phyloP scores from a whole-genome alignment of 805 yeast genomes.

The Zygotorulaspora danielsina region DNA sequence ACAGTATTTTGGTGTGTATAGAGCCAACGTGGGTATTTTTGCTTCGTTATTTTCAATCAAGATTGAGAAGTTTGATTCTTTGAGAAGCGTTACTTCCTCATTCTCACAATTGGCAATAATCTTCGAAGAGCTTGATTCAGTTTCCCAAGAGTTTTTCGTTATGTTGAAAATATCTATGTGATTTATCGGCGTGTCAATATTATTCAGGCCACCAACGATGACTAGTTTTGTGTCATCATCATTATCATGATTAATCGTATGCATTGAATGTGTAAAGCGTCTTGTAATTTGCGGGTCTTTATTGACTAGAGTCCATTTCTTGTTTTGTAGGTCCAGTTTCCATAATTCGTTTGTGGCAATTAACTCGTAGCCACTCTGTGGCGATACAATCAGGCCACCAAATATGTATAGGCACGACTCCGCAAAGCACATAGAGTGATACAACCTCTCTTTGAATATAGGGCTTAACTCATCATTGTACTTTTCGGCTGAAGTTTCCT shows the following conservation, averaged over 20 bases:
- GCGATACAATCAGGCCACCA: slow-evolving; percentile 57
- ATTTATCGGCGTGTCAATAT: slow-evolving; percentile 30
- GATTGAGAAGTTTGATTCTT: slow-evolving; percentile 26
- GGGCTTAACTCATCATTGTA: slow-evolving; percentile 2
- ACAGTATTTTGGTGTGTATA: slow-evolving; percentile 18
- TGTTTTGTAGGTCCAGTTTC: slow-evolving; percentile 53
- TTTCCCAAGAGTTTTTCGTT: slow-evolving; percentile 32
- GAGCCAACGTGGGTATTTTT: slow-evolving; percentile 27
- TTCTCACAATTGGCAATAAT: slow-evolving; percentile 24
- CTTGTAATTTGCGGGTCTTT: slow-evolving; percentile 35
- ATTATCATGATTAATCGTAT: slow-evolving; percentile 30
- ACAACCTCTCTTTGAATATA: slow-evolving; percentile 42
- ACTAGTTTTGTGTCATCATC: slow-evolving; percentile 33
- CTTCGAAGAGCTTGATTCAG: slow-evolving; percentile 13
- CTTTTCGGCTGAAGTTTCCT: not conserved
- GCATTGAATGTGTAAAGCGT: slow-evolving; percentile 53
- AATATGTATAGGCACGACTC: slow-evolving; percentile 51
- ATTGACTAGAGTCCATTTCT: slow-evolving; percentile 52
- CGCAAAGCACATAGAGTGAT: slow-evolving; percentile 52
- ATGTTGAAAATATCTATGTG: slow-evolving; percentile 33
- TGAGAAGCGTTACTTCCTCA: slow-evolving; percentile 14
- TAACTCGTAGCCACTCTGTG: slow-evolving; percentile 36
- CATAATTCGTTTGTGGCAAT: slow-evolving; percentile 61
- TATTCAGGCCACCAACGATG: slow-evolving; percentile 35
- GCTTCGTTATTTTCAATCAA: slow-evolving; percentile 30